phyloP scores from a whole-genome alignment of 257 asterid species.

The Rubia yunnanensis region DNA sequence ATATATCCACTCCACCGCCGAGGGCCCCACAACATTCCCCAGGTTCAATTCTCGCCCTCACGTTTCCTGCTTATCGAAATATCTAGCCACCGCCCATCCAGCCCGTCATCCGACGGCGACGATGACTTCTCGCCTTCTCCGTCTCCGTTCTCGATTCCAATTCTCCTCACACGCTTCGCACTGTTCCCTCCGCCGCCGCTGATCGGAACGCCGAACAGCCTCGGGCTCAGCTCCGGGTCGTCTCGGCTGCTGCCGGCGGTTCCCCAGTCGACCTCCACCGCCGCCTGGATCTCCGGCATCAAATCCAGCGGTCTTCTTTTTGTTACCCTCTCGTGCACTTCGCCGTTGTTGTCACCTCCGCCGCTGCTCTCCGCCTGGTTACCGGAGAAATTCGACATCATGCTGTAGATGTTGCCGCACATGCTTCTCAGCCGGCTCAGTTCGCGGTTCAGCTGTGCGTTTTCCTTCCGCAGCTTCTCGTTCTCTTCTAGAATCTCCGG shows the following conservation, averaged over 20 bases:
- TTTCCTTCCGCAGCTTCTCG: constrained; percentile 59
- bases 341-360: too few species aligned
- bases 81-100: constrained; percentile 11
- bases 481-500: constrained; percentile 59
- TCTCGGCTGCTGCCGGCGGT: constrained; percentile 1
- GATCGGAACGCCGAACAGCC: constrained; percentile 51
- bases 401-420: constrained; percentile 40
- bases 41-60: constrained; percentile 2
- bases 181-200: constrained; percentile 17
- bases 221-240: constrained; percentile 25
- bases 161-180: constrained; percentile 36
- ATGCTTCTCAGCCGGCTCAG: constrained; percentile 37
- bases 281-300: constrained; percentile 13
- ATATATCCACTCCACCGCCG: neutral
- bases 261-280: constrained; percentile 19
- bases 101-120: constrained; percentile 26
- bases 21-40: neutral
- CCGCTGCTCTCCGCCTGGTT: constrained; percentile 21
- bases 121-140: constrained; percentile 30
- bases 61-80: constrained; percentile 8
- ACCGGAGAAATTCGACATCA: constrained; percentile 47
- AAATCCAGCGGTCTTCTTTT: constrained; percentile 16
- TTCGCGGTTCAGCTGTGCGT: constrained; percentile 43
- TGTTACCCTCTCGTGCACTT: constrained; percentile 18
- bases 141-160: too few species aligned